Evolutionary conservation across 352 stramenopile genomes (phyloP), one percentile per base, ranked within the genome.

Genomic region (Globisporangium perplexum): DNA sequence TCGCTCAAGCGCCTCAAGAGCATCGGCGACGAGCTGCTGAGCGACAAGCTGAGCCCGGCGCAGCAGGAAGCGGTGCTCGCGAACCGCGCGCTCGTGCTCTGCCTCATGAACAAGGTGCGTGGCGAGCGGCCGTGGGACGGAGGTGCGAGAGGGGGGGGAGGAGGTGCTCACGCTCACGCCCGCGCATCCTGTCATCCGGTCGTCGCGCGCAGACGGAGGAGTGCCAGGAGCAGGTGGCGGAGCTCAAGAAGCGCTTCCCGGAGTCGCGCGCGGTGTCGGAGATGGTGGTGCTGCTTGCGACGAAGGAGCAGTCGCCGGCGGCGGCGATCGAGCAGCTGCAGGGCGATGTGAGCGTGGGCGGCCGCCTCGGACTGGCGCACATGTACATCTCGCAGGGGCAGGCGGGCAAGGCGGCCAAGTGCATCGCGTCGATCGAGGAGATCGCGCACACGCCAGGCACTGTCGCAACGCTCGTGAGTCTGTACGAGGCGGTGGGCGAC

Each of bases 1-100:
- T 93, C 83, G 43, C 68, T 91, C 42, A 93, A 93, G 75, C 77
- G 81, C 0, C 63, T 93, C 42, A 88, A 90, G 57, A 77, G 55
- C 49, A 77, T 90, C 43, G 75, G 86, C 50, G 48, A 66, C 14
- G 65, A 68, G 7, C 66, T 79, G 30, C 22, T 83, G 47, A 74
- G 57, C 30, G 73, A 87, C 52, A 93, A 92, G 55, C 69, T 90
- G 20, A 78, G 48, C 42, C 56, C 58, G 3, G 31, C 42, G 26
- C 83, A 93, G 59, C 81, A 88, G 46, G 77, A 91, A 50, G 76
- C 81, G 0, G 73, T 93, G n/a, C 59, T 90, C 6, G 71, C 69
- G 18, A 93, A 93, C 66, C 71, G 72, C 41, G 81, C 77, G 58
- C 62, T 92, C 22, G 46, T 93, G 20, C 65, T 90, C 22, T 86